Evolutionary conservation across 2,329 filamentous ascomycete genomes (phyloP), one percentile per base, ranked within the genome.

Genomic region (Pseudopithomyces maydicus): DNA sequence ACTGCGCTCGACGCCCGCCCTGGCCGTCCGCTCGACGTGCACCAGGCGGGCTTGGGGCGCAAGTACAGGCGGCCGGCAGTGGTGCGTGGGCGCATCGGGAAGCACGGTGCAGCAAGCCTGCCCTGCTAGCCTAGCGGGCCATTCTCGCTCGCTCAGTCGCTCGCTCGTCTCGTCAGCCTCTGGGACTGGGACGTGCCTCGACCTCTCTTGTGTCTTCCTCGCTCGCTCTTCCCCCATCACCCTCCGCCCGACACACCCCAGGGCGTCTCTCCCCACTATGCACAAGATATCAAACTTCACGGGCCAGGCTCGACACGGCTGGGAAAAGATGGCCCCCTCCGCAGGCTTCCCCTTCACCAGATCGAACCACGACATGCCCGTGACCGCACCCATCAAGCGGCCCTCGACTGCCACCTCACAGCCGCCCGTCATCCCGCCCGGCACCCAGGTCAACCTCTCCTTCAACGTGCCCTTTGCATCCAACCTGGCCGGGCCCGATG

Each of bases 401-500:
- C 82, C 73, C 70, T 83, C 70, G 73, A 80, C 80, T 19, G 80
- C 74, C 11, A 68, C 69, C 20, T 69, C 72, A 10, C 64, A 71
- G 47, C 78, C 88, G 68, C 88, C 90, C 64, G 86, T 89, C 56
- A 88, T 89, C 63, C 82, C 88, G 61, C 84, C 89, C 72, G 90
- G 94, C 74, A 83, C 88, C 51, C 88, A 87, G 64, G 91, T 98
- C 77, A 92, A 96, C 78, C 89, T 97, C 76, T 94, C 92, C 64
- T 98, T 99, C 87, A 98, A 97, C 75, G 90, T 99, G 47, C 95
- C 95, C 59, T 97, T 98, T 79, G 89, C 92, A 67, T 96, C 91
- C 63, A 94, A 94, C 70, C 87, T 99, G 59, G 86, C 91, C 61
- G 95, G 95, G 33, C 95, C 95, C 62, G 92, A 98, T 71, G 90